Conservation (phyloP, 805 yeast species). For the Blastobotrys chiropterorum region DNA sequence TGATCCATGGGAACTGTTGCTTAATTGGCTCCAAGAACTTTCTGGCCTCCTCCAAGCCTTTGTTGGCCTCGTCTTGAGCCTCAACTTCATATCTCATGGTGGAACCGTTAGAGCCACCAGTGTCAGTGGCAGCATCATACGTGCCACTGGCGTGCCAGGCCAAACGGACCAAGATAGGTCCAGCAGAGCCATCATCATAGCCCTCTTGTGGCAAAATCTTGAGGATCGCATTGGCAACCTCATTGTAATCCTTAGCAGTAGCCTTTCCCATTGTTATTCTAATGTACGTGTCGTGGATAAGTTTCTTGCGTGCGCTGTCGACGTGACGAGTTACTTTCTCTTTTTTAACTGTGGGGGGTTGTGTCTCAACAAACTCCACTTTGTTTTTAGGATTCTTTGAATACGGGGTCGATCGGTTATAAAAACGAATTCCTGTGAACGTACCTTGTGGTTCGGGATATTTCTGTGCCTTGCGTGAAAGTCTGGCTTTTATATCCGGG, state of each 20-base stretch:
- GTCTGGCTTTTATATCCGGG: background rate
- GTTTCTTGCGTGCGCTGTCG: background rate
- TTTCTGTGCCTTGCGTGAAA: background rate
- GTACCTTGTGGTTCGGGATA: background rate
- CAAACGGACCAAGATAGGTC: conserved; percentile 71
- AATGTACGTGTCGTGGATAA: conserved; percentile 1
- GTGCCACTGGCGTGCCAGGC: conserved; percentile 89
- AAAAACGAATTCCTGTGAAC: background rate
- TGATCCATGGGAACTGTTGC: conserved; percentile 51
- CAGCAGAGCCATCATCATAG: conserved; percentile 61
- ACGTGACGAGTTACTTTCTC: background rate
- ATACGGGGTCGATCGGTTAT: background rate
- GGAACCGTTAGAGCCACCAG: conserved; percentile 51
- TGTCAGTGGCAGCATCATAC: conserved; percentile 48
- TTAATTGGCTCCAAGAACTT: conserved; percentile 50
- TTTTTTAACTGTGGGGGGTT: background rate
- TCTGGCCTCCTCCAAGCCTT: conserved; percentile 48
- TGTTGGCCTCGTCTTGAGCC: conserved; percentile 41
- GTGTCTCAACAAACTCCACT: background rate
- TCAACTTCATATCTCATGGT: conserved; percentile 46
- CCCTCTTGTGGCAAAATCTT: conserved; percentile 38
- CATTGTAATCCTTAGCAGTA: conserved; percentile 33
- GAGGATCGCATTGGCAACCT: conserved; percentile 33
- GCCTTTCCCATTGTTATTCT: conserved; percentile 2
- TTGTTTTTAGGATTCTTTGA: background rate